Conservation (phyloP, 192 early-diverging fungal species). For the Linnemannia schmuckeri region DNA sequence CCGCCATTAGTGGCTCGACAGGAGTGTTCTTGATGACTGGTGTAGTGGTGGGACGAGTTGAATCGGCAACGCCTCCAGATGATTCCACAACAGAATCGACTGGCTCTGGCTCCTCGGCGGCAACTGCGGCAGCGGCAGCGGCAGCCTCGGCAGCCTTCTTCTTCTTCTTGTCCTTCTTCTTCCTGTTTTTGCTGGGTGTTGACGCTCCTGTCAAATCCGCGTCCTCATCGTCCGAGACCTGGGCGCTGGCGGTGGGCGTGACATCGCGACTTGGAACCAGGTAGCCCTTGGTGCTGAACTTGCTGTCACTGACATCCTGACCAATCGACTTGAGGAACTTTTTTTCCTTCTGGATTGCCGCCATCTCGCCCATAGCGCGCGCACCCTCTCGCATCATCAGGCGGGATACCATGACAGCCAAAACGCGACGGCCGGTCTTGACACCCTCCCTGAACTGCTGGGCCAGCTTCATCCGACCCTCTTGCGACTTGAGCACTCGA, state of each 20-base stretch:
- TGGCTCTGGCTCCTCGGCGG: not conserved
- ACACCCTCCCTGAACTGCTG: slow-evolving; percentile 78
- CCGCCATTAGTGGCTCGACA: slow-evolving; percentile 3
- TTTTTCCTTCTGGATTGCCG: slow-evolving; percentile 67
- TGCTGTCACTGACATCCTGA: slow-evolving; percentile 46
- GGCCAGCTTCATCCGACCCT: slow-evolving; percentile 72
- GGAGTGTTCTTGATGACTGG: not conserved
- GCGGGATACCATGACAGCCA: slow-evolving; percentile 79
- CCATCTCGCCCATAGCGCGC: slow-evolving; percentile 72
- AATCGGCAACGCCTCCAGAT: not conserved
- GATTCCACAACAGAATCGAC: not conserved
- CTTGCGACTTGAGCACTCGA: slow-evolving; percentile 71
- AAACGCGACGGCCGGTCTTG: slow-evolving; percentile 73
- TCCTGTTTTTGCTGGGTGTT: slow-evolving; percentile 56
- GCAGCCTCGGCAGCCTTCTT: slow-evolving; percentile 35
- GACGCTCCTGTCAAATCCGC: not conserved
- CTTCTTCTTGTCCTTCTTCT: slow-evolving; percentile 60
- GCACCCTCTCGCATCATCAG: slow-evolving; percentile 82
- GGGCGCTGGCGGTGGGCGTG: slow-evolving; percentile 44
- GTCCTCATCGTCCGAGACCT: slow-evolving; percentile 47
- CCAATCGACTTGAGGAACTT: slow-evolving; percentile 67
- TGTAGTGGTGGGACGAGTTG: not conserved
- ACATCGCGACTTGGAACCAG: slow-evolving; percentile 47
- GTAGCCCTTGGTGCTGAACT: slow-evolving; percentile 36
- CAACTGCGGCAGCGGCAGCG: slow-evolving; percentile 11